A percentile compares a stretch with the other conserved stretches of the same genome.
Conservation (phyloP, 495 filamentous ascomycete genomes). For the Trichodelitschia bisporula region DNA sequence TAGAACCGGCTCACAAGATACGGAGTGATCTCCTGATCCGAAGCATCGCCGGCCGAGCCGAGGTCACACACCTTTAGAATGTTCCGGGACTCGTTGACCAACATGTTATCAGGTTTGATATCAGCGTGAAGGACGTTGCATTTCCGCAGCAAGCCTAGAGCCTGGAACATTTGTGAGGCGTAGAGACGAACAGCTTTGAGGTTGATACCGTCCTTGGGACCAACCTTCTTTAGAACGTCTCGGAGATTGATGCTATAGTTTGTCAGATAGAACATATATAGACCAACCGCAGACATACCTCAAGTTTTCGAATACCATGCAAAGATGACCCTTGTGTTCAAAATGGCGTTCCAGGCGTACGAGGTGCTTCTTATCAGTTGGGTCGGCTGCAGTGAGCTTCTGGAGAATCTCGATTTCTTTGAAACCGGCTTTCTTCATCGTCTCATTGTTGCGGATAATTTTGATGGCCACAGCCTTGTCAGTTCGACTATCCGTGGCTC, state of each 20-base stretch:
- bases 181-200: conserved; percentile 65
- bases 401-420: conserved; percentile 85
- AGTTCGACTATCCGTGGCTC: conserved; percentile 55
- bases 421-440: conserved; percentile 47
- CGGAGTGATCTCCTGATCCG: conserved; percentile 74
- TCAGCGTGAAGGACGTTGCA: conserved; percentile 89
- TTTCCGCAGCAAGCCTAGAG: conserved; percentile 60
- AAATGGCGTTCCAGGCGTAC: conserved; percentile 69
- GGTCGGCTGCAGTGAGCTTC: conserved; percentile 58
- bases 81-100: conserved; percentile 61
- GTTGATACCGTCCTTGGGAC: conserved; percentile 80
- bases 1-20: conserved; percentile 96
- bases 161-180: conserved; percentile 83
- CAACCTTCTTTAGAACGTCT: conserved; percentile 89
- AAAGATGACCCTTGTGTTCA: conserved; percentile 85
- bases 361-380: conserved; percentile 78
- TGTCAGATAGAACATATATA: conserved; percentile 5
- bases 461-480: conserved; percentile 22
- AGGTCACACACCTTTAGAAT: conserved; percentile 86
- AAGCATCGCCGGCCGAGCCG: conserved; percentile 73
- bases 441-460: conserved; percentile 12
- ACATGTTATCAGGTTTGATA: conserved; percentile 89
- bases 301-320: conserved; percentile 90
- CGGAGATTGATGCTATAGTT: conserved; percentile 57
- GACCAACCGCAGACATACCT: conserved; percentile 11